phyloP scores from a whole-genome alignment of 2,329 filamentous ascomycete genomes.

The Mollisiaceae sp. region DNA sequence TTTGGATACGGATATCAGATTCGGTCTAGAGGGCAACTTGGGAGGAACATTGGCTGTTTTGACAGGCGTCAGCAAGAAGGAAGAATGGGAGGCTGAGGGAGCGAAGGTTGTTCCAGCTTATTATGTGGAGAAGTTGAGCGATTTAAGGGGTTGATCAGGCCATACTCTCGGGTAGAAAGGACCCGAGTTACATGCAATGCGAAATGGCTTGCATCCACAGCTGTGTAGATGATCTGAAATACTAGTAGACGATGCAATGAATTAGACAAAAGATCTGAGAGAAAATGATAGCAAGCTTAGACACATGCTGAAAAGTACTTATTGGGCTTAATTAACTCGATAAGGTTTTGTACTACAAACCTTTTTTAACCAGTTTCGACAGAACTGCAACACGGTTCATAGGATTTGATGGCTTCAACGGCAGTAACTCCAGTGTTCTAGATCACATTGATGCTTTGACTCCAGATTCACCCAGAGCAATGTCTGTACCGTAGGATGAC shows the following conservation, averaged over 20 bases:
- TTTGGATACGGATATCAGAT: slow-evolving; percentile 93
- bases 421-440: background rate
- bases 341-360: too few species aligned
- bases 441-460: background rate
- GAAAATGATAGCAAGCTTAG: background rate
- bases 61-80: slow-evolving; percentile 86
- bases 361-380: too few species aligned
- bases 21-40: slow-evolving; percentile 87
- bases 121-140: slow-evolving; percentile 84
- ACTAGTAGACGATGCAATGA: slow-evolving; percentile 2
- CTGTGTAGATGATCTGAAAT: background rate
- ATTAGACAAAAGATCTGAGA: background rate
- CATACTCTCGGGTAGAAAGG: background rate
- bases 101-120: slow-evolving; percentile 75
- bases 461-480: background rate
- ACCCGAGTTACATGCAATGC: background rate
- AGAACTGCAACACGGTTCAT: too few species aligned
- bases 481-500: background rate
- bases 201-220: background rate
- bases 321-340: too few species aligned
- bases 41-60: slow-evolving; percentile 91
- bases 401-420: background rate
- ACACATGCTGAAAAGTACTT: background rate
- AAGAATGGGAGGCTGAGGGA: slow-evolving; percentile 75
- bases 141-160: slow-evolving; percentile 58